phyloP scores from a whole-genome alignment of 192 early-diverging fungal species.

The Coemansia sp. region DNA sequence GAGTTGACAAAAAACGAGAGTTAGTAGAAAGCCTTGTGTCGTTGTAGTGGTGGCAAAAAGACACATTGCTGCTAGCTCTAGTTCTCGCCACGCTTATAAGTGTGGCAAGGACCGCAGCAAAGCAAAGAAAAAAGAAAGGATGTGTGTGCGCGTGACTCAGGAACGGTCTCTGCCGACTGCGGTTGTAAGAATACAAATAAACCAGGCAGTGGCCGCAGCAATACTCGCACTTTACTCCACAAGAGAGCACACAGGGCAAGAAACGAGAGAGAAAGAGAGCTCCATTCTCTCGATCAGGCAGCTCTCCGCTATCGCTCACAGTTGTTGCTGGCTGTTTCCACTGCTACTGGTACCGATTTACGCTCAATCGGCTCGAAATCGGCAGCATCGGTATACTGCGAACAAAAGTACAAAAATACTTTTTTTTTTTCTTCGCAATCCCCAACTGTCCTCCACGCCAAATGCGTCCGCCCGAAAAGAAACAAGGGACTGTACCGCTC shows the following conservation, averaged over 20 bases:
- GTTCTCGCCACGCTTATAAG: not conserved
- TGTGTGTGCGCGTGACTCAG: not conserved
- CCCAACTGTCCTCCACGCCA: not conserved
- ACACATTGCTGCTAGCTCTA: not conserved
- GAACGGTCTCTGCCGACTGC: constrained; percentile 7
- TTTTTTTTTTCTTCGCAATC: not conserved
- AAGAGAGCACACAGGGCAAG: not conserved
- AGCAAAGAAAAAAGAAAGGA: not conserved
- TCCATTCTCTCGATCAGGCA: not conserved
- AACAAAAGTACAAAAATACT: not conserved
- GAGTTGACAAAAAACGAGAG: not conserved
- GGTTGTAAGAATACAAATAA: not conserved
- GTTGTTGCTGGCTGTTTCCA: not conserved
- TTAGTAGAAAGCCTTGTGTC: not conserved
- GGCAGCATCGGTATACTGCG: not conserved
- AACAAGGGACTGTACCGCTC: not conserved
- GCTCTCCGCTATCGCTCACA: not conserved
- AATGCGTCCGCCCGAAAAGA: not conserved
- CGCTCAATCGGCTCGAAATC: not conserved
- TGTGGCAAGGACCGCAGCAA: not conserved
- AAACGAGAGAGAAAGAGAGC: not conserved
- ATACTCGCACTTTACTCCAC: not conserved
- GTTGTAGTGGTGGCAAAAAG: not conserved
- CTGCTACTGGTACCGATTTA: not conserved
- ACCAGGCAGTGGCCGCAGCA: not conserved